Evolutionary conservation across 1,139 yeast species (phyloP).

Genomic region (Scheffersomyces illinoinensis): DNA sequence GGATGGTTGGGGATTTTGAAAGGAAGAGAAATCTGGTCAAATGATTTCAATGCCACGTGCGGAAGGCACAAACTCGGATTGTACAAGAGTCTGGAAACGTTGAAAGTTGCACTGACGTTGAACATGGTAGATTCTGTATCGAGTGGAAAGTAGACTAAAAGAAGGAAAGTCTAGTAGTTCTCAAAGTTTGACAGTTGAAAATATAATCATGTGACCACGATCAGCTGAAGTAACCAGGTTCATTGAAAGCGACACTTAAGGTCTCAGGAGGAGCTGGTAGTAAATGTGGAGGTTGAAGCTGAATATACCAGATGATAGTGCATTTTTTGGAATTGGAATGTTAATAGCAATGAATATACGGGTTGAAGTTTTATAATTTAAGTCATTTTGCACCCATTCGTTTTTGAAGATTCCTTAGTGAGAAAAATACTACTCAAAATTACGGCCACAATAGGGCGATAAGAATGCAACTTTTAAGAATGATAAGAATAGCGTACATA

Average conservation of each 20-base stretch:
- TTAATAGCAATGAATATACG: neutral
- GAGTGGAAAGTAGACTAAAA: neutral
- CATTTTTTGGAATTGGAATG: neutral
- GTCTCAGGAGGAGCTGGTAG: neutral
- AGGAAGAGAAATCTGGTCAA: slow-evolving; percentile 61
- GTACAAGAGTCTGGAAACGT: slow-evolving; percentile 58
- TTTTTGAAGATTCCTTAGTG: neutral
- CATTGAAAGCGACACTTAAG: neutral
- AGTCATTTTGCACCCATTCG: neutral
- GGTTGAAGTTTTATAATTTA: too few relatives aligned
- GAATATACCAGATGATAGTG: neutral
- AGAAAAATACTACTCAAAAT: too few relatives aligned
- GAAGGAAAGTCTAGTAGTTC: neutral
- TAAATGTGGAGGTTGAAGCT: neutral
- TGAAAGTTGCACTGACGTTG: slow-evolving; percentile 74
- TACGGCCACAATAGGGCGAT: too few relatives aligned
- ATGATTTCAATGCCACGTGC: slow-evolving; percentile 59
- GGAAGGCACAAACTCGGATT: slow-evolving; percentile 76
- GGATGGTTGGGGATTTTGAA: slow-evolving; percentile 28
- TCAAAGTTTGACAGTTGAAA: neutral
- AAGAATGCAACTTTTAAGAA: too few relatives aligned
- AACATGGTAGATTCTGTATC: slow-evolving; percentile 24
- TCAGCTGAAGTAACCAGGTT: neutral
- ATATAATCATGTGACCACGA: neutral
- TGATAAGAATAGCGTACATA: neutral